Evolutionary conservation across 352 stramenopile genomes (phyloP), one percentile per base, ranked within the genome.

Genomic region (Albugo laibachii): DNA sequence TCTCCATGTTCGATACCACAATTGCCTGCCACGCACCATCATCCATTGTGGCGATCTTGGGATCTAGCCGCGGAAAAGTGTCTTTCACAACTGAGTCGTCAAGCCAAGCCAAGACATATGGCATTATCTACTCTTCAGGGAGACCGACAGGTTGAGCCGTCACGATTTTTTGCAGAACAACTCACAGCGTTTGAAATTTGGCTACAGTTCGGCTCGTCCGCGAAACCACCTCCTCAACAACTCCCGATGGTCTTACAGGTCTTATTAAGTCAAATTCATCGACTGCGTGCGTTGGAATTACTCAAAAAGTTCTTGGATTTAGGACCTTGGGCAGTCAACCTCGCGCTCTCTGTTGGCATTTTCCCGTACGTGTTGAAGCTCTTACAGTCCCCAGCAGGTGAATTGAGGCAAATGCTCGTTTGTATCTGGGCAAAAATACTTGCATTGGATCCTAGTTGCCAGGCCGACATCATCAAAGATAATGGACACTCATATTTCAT

Each of bases 311-410:
- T 98, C 60, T 59, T 98, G n/a, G 87, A 97, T 51, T 64, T 98
- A 11, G 93, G 83, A 0, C 77, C 79, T 0, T 94, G 83, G 81
- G 81, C 83, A 12, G 80, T 94, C 13, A 91, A 93, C 38, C 51
- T 92, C 11, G 80, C 80, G 10, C 63, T 99, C 1, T 97, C 79
- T 13, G 87, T 99, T 36, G 91, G 88, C 13, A 98, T 99, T 48
- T 98, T 98, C 49, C 95, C 94, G 3, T 99, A 99, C 53, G 93
- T 99, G 11, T 71, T 98, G 21, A 98, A 98, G 62, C 63, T 99
- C 8, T 64, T 99, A 11, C 88, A 97, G 60, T 96, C 83, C 42
- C 81, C 92, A 11, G 89, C 92, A 6, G 85, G 74, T 31, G 94
- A 99, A 52, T 89, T 98, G 36, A 94, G 94, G 10, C 88, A 96